Conservation (phyloP, 768 basidiomycete genomes). For the Leccinum fibrillosum region DNA sequence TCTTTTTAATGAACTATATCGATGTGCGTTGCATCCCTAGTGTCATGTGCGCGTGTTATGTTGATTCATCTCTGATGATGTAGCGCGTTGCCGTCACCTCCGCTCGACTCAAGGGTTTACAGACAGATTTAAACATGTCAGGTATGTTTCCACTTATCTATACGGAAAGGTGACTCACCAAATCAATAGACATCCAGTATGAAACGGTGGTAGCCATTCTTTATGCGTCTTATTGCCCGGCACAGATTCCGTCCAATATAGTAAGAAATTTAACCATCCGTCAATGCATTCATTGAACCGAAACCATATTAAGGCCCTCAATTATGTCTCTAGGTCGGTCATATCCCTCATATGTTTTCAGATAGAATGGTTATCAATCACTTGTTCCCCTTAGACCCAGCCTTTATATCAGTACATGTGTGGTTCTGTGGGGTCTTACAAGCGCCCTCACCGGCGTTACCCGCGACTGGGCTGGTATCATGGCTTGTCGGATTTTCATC, state of each 20-base stretch:
- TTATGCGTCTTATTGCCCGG: conserved; percentile 58
- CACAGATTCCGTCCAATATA: conserved; percentile 69
- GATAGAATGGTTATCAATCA: background rate
- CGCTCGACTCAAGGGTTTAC: conserved; percentile 39
- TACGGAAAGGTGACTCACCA: background rate
- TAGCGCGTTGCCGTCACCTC: conserved; percentile 39
- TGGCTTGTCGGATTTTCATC: conserved; percentile 57
- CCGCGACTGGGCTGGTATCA: conserved; percentile 48
- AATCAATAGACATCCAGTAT: conserved; percentile 46
- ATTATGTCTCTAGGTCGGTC: conserved; percentile 49
- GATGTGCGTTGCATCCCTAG: conserved; percentile 11
- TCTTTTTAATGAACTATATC: conserved; percentile 28
- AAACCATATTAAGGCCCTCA: conserved; percentile 42
- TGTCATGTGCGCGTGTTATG: background rate
- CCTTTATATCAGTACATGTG: conserved; percentile 57
- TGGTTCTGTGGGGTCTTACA: conserved; percentile 60
- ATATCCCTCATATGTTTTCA: background rate
- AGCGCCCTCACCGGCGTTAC: conserved; percentile 59
- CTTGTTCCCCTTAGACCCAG: conserved; percentile 44
- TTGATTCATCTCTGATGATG: background rate
- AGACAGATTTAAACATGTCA: conserved; percentile 35
- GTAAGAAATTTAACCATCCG: conserved; percentile 25
- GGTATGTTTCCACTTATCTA: conserved; percentile 14
- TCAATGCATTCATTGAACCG: background rate
- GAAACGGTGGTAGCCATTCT: conserved; percentile 49